These are phyloP conservation scores for Sphaerulina populicola DNA, from an alignment of 2,329 filamentous ascomycete genomes.

Conservation along the genomic window DNA sequence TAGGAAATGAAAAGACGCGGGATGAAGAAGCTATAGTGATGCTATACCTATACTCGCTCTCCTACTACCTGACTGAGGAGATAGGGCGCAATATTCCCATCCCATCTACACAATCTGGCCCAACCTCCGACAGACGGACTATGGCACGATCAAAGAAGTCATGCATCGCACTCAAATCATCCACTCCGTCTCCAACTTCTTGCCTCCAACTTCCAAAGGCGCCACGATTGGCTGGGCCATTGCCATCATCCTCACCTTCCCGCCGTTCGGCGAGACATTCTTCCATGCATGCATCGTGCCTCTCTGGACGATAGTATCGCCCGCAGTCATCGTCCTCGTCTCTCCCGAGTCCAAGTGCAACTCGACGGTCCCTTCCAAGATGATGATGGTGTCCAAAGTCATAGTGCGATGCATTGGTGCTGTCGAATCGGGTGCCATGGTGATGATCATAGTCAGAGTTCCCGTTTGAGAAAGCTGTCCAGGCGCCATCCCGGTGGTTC, in stretches of 20 bases:
- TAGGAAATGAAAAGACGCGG: too few species aligned
- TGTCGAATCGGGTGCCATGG: conserved; percentile 1
- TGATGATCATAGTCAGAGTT: conserved; percentile 7
- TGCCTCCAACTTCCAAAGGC: conserved; percentile 14
- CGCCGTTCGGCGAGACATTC: conserved; percentile 16
- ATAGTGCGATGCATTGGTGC: conserved; percentile 14
- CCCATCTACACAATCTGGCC: too few species aligned
- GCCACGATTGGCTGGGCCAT: conserved; percentile 9
- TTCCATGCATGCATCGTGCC: conserved; percentile 22
- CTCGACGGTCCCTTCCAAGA: conserved; percentile 17
- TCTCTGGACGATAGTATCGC: conserved; percentile 16
- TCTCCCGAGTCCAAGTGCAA: conserved; percentile 17
- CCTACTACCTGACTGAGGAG: too few species aligned
- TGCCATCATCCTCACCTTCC: conserved; percentile 10
- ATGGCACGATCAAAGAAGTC: too few species aligned
- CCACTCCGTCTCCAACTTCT: conserved; percentile 15
- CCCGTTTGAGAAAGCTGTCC: conserved; percentile 10
- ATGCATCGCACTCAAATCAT: background rate
- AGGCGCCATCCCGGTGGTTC: conserved; percentile 3
- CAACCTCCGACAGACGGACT: too few species aligned
- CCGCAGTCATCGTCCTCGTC: conserved; percentile 10
- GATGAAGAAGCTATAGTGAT: too few species aligned
- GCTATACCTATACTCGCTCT: too few species aligned
- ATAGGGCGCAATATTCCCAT: too few species aligned
- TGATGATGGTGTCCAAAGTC: conserved; percentile 13